A percentile compares a stretch with the other conserved stretches of the same genome.
These are phyloP conservation scores for Carex arenaria DNA, from an alignment of 202 grass and related monocot species.

Conservation along the genomic window DNA sequence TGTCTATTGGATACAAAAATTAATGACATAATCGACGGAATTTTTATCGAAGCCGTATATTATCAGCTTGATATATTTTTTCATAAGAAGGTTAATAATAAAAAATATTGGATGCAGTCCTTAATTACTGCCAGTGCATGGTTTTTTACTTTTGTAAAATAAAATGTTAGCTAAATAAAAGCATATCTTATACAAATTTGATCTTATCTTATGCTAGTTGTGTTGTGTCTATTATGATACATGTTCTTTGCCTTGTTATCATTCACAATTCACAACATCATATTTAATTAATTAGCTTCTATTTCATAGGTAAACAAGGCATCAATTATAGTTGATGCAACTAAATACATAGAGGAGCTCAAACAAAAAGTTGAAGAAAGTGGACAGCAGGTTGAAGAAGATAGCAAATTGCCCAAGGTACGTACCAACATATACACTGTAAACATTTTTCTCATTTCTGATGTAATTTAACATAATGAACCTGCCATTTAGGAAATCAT, in stretches of 20 bases:
- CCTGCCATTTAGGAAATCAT: not conserved
- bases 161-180: no score
- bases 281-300: not conserved
- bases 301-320: constrained; percentile 40
- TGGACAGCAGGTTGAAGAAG: constrained; percentile 43
- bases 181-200: no score
- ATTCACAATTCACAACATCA: not conserved
- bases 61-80: not conserved
- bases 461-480: not conserved
- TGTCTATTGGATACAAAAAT: not conserved
- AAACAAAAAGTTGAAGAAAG: constrained; percentile 63
- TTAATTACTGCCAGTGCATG: not conserved
- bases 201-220: no score
- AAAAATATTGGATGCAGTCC: not conserved
- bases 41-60: not conserved
- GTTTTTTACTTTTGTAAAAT: not conserved
- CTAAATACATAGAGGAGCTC: constrained; percentile 71
- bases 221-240: not conserved
- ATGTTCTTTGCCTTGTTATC: not conserved
- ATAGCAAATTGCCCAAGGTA: constrained; percentile 21
- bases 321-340: constrained; percentile 71
- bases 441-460: not conserved
- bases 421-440: not conserved
- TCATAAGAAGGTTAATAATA: not conserved
- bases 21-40: not conserved